Base-by-base conservation (phyloP, 371 early-diverging fungal genomes). In the Catenaria anguillulae region DNA sequence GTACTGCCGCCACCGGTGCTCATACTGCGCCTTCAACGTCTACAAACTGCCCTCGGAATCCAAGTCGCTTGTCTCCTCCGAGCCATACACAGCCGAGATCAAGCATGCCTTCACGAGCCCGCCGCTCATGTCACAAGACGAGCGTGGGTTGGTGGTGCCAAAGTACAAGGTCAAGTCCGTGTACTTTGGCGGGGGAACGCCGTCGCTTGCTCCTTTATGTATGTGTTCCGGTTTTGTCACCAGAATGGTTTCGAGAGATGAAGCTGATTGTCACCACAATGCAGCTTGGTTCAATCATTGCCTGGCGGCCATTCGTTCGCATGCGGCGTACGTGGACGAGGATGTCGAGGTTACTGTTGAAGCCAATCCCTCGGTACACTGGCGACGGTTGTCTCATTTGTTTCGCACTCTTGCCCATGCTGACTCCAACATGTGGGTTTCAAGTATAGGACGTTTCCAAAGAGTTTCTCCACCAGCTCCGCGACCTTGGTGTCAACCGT, bases 21-120 rank as follows among this genome's bases (percentile, higher is more conserved):
- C 84, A 0, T 92, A 87, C 60, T 92, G 92, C 65, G 80, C 80
- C 46, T 92, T 92, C 70, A 89, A 90, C 70, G 90, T 90, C 65
- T 89, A 89, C 61, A 69, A 80, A 0, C 75, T 80, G 50, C 83
- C 86, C 0, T 36, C 62, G 24, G 24, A 61, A 73, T 43, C 75
- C 80, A 3, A 76, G 82, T 12, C 67, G 82, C 62, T 75, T 78
- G 23, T 70, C 81, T 10, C 85, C 68, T 71, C 76, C 17, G 59
- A 66, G 19, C n/a, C n/a, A n/a, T n/a, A n/a, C n/a, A n/a, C n/a
- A n/a, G n/a, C n/a, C n/a, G n/a, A n/a, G n/a, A n/a, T n/a, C n/a
- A n/a, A n/a, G n/a, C n/a, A n/a, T n/a, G n/a, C n/a, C n/a, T n/a
- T n/a, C n/a, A n/a, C n/a, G n/a, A n/a, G n/a, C n/a, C n/a, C n/a